These are phyloP conservation scores for Mortierella sp. DNA, from an alignment of 371 early-diverging fungal genomes.

Conservation along the genomic window DNA sequence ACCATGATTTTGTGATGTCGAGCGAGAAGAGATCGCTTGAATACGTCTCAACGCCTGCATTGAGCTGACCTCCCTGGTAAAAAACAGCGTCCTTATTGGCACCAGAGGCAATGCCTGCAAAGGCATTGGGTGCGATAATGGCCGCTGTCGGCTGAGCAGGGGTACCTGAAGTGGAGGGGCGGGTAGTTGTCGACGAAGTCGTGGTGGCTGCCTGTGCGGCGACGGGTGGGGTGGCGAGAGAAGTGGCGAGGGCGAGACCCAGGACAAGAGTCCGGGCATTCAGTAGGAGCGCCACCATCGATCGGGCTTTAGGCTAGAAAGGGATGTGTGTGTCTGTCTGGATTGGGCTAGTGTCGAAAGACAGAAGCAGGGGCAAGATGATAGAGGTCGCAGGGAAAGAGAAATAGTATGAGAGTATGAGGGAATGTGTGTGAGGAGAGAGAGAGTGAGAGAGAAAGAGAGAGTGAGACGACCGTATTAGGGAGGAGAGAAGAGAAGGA, in stretches of 20 bases:
- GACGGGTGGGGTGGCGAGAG: constrained; percentile 6
- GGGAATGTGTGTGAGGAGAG: not conserved
- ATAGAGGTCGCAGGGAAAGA: not conserved
- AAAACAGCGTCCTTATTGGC: constrained; percentile 16
- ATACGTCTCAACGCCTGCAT: not conserved
- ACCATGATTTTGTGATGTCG: constrained; percentile 36
- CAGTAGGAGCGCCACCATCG: constrained; percentile 5
- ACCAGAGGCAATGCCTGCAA: constrained; percentile 21
- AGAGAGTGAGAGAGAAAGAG: not conserved
- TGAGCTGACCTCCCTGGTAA: constrained; percentile 38
- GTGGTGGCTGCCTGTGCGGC: constrained; percentile 2
- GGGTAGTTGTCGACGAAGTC: not conserved
- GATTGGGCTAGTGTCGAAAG: not conserved
- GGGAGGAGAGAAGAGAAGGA: not conserved
- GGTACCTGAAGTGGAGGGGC: not conserved
- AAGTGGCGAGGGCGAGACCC: constrained; percentile 33
- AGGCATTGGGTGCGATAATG: constrained; percentile 19
- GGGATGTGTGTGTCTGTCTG: too few relatives aligned
- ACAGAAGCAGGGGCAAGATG: not conserved
- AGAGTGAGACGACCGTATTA: not conserved
- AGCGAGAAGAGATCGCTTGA: constrained; percentile 23
- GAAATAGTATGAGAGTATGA: not conserved
- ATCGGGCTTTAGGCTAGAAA: too few relatives aligned
- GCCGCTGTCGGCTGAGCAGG: too few relatives aligned
- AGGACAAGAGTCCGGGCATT: constrained; percentile 14